These are phyloP conservation scores for Narthecium ossifragum DNA, from an alignment of 106 monocot genomes.

Conservation along the genomic window DNA sequence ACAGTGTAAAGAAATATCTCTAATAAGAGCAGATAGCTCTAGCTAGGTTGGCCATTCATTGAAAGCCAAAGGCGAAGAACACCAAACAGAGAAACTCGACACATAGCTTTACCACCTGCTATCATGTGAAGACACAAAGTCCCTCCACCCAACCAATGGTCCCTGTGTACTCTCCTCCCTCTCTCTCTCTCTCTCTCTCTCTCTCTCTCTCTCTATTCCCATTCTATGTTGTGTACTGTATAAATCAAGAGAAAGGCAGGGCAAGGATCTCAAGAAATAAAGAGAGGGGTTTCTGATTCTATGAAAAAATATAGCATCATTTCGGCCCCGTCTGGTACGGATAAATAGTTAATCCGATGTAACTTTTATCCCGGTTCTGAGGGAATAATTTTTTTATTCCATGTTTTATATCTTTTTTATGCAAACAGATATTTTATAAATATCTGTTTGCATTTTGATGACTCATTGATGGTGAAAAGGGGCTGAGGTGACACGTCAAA, in stretches of 20 bases:
- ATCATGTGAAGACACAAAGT: constrained; percentile 16
- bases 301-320: too few relatives aligned
- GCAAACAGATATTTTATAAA: too few relatives aligned
- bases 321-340: too few relatives aligned
- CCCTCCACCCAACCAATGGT: constrained; percentile 2
- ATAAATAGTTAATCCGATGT: too few relatives aligned
- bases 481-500: neutral
- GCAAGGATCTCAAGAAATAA: neutral
- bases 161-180: neutral
- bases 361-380: too few relatives aligned
- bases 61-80: neutral
- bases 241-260: too few relatives aligned
- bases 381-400: too few relatives aligned
- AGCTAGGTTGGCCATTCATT: too few relatives aligned
- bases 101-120: constrained; percentile 21
- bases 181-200: neutral
- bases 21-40: too few relatives aligned
- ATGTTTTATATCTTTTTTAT: too few relatives aligned
- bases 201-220: constrained; percentile 6
- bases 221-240: constrained; percentile 24
- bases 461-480: too few relatives aligned
- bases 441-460: too few relatives aligned
- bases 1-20: constrained; percentile 2
- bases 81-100: constrained; percentile 9
- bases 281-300: neutral